phyloP scores from a whole-genome alignment of 768 basidiomycete species.

The Myochromella boudieri region DNA sequence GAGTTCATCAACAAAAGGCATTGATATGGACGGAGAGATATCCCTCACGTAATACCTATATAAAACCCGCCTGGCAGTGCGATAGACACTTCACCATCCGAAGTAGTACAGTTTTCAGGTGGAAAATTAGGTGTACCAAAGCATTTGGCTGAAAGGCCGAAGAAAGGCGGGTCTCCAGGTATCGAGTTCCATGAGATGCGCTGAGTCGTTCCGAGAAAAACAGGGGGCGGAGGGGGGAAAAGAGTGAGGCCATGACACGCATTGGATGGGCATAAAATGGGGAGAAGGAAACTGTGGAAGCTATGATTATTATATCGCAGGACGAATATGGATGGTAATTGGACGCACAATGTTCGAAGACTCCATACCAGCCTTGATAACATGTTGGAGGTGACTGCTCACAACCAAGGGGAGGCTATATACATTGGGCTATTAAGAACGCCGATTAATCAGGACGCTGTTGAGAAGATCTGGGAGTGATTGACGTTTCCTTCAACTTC shows the following conservation, averaged over 20 bases:
- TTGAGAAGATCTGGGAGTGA: background rate
- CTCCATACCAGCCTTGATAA: background rate
- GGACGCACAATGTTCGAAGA: too few species aligned
- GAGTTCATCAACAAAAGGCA: background rate
- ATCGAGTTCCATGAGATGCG: background rate
- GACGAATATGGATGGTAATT: too few species aligned
- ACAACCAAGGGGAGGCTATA: background rate
- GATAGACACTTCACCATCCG: background rate
- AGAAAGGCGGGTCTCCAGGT: constrained; percentile 3
- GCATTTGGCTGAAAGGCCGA: constrained; percentile 1
- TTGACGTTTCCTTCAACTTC: too few species aligned
- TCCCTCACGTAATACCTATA: constrained; percentile 3
- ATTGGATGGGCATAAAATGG: too few species aligned
- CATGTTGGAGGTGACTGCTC: background rate
- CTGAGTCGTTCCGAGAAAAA: constrained; percentile 3
- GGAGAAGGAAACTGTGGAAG: too few species aligned
- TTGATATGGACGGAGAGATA: background rate
- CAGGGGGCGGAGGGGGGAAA: constrained; percentile 5
- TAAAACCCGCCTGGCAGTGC: background rate
- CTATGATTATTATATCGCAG: background rate
- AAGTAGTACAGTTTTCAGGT: constrained; percentile 1
- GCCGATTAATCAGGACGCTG: background rate
- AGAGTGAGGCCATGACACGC: constrained; percentile 1
- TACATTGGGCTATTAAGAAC: background rate
- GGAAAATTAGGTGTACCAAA: background rate